Evolutionary conservation across 108 stramenopile genomes (phyloP), one percentile per base, ranked within the genome.

Genomic region (Nannochloropsis granulata): DNA sequence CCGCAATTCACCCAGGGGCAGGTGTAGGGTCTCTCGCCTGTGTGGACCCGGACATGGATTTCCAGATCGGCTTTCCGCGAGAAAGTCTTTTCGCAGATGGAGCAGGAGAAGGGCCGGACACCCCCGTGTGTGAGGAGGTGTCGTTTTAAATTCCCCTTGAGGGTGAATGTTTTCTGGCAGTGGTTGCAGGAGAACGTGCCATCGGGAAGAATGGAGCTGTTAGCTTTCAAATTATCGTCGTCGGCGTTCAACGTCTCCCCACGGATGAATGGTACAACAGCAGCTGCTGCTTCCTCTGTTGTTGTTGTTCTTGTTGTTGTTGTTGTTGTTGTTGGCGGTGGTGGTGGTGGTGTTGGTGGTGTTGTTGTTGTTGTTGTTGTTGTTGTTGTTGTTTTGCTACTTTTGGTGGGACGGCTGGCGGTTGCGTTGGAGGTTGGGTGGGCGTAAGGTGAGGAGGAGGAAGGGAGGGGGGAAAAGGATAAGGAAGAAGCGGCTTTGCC

Each of bases 41-140:
- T 89, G 83, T 90, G 90, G 13, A 87, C 46, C 11, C 88, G 85
- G 44, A 89, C 44, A 81, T 90, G 90, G n/a, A 84, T 90, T 46
- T 84, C 84, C 45, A 79, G 34, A 44, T 84, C 83, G 23, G 82
- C 85, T 43, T 90, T 90, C 25, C 88, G 79, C 24, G 84, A 85
- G 86, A 90, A 90, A 5, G 25, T 71, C 44, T 89, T 89, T 24
- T 82, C 86, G 87, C 90, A 90, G 13, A 79, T 43, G 10, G 42
- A 24, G 84, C 90, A 90, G 45, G 89, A 81, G 71, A 78, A 87
- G 16, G 85, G 87, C 43, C 84, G 84, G 21, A 23, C 83, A 16
- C 82, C 82, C 11, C 19, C 78, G 81, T 82, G 82, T 43, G 82
- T 82, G 44, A 45, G 78, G 10, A 83, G 78, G 79, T 86, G 86